Conservation (phyloP, 371 early-diverging fungal genomes). For the Apophysomyces ossiformis region DNA sequence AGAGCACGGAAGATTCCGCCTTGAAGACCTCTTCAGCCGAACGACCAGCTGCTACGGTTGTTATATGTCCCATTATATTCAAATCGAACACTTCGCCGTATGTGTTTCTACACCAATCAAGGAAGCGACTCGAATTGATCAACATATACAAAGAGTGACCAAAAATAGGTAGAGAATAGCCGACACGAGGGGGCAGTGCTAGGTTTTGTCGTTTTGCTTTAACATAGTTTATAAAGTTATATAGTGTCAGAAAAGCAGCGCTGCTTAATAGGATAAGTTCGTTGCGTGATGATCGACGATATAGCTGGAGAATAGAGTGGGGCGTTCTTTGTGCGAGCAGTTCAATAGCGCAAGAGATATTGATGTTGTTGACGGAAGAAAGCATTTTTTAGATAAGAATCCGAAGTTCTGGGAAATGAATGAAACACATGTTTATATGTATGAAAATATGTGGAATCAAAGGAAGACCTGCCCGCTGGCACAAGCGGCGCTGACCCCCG, state of each 20-base stretch:
- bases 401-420: not conserved
- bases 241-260: conserved; percentile 32
- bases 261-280: conserved; percentile 31
- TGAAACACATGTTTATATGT: too few relatives aligned
- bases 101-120: conserved; percentile 39
- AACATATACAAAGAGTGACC: conserved; percentile 40
- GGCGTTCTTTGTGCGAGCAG: conserved; percentile 9
- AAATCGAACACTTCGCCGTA: conserved; percentile 44
- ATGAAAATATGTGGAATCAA: not conserved
- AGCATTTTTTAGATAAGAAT: not conserved
- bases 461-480: not conserved
- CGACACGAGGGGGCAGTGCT: conserved; percentile 36
- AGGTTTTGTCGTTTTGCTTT: conserved; percentile 27
- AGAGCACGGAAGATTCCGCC: conserved; percentile 26
- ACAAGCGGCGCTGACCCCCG: not conserved
- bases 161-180: conserved; percentile 36
- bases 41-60: conserved; percentile 33
- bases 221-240: conserved; percentile 29
- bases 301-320: conserved; percentile 10
- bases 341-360: conserved; percentile 13
- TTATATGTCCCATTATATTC: conserved; percentile 20
- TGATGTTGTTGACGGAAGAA: not conserved
- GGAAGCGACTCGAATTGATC: conserved; percentile 24
- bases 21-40: conserved; percentile 39
- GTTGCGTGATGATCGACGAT: conserved; percentile 30